Base-by-base conservation (phyloP, 179 eudicot genomes). In the Carnegiea gigantea region DNA sequence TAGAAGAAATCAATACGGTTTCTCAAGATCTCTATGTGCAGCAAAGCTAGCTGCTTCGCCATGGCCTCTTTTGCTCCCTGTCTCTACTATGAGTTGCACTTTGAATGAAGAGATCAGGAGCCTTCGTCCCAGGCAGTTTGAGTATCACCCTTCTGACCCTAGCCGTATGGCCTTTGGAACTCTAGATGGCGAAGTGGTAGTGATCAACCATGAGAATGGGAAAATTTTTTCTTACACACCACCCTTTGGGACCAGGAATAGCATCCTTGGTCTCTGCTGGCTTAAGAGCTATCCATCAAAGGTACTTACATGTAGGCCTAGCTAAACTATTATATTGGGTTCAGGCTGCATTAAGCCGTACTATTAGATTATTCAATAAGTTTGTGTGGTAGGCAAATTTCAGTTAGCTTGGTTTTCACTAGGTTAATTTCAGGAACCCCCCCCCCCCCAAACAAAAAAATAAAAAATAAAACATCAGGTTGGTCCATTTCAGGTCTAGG, bases 141-240 rank as follows among this genome's bases (percentile, higher is more conserved):
- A 95, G 90, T 95, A 95, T 84, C 98, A 94, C 78, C 98, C 99
- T 77, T 89, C 90, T 72, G 92, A 92, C 77, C 30, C 98, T 1
- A 89, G 95, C 85, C 94, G 90, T 57, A 95, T 95, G 99, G 98
- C 91, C 77, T 90, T 92, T 57, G 99, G 99, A 80, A 93, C 99
- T 36, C 82, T 95, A 80, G 99, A 95, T 87, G 99, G 99, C 80
- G 98, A 95, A 85, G 93, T 95, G 26, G 92, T 90, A 70, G 92
- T 94, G 44, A 85, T 94, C 81, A 95, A 95, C 89, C 99, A 95
- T 82, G 99, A 95, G 85, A 93, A 87, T 70, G 92, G 85, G 78
- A 94, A 92, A 65, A 82, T 86, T 46, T 83, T 90, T 65, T 78
- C 89, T 82, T 94, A 91, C 81, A 87, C 93, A 76, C 92, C 98